Base-by-base conservation (phyloP, 1,284 basidiomycete species). In the Naganishia cerealis region DNA sequence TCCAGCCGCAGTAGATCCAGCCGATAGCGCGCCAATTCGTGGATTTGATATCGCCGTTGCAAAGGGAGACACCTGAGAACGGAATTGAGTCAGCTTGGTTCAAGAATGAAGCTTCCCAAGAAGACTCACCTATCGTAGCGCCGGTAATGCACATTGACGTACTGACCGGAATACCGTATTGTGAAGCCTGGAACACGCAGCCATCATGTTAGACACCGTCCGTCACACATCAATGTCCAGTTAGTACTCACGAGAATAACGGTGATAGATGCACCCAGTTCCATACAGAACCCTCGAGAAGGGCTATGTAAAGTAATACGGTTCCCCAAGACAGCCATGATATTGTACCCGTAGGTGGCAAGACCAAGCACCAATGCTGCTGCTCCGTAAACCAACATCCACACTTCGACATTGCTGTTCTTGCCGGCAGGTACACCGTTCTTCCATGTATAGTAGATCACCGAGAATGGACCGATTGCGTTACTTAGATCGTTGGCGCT, bases 251-350 rank as follows among this genome's bases (percentile, higher is more conserved):
- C 82, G 56, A 83, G 76, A 53, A 83, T 76, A 71, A 83, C 80
- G 43, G 81, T 82, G 73, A 83, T 81, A 56, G 81, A 74, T 0
- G 82, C 77, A 12, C 81, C 82, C 39, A 84, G 73, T 73, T 84
- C 82, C 83, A 84, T 84, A 9, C 78, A 79, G 75, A 82, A 82
- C 26, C 83, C 83, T 65, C 83, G 79, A 12, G 81, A 82, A 3
- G 83, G 83, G 0, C 82, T 82, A 70, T 78, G 75, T 55, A 83
- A 76, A 9, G 83, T 84, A 67, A 84, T 76, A 33, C 77, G 75
- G 79, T 83, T 83, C 38, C 82, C 82, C 69, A 83, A 76, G 16
- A 80, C 78, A 3, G 71, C 50, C 77, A 81, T 78, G 69, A 79
- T 79, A 71, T 80, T 79, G 73, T 77, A 77, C 18, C 79, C 80